Evolutionary conservation across 129 eudicot genomes (phyloP).

Genomic region (Ambrosia artemisiifolia): DNA sequence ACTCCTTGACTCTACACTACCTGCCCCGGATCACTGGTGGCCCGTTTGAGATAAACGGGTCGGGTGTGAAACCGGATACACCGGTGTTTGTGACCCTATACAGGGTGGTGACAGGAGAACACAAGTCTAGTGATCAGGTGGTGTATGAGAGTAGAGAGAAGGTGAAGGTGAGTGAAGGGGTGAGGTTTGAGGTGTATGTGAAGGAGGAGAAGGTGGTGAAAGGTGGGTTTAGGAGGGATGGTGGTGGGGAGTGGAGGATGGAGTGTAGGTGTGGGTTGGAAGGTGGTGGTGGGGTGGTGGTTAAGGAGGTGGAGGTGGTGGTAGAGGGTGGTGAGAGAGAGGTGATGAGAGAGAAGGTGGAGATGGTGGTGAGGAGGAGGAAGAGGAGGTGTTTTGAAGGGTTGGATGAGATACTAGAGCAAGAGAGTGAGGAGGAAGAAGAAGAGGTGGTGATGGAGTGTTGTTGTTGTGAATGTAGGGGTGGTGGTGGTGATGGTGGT

Average conservation of each 20-base stretch:
- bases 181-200: conserved; percentile 56
- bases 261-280: conserved; percentile 49
- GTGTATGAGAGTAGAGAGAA: conserved; percentile 51
- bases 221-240: conserved; percentile 59
- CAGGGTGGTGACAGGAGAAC: conserved; percentile 32
- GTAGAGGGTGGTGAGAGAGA: conserved; percentile 53
- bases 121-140: not conserved
- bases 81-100: conserved; percentile 70
- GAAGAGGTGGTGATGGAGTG: conserved; percentile 32
- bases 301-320: conserved; percentile 43
- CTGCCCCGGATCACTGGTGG: conserved; percentile 75
- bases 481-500: not conserved
- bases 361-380: conserved; percentile 44
- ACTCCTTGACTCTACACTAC: conserved; percentile 53
- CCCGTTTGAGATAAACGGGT: conserved; percentile 54
- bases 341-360: conserved; percentile 34
- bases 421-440: conserved; percentile 41
- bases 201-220: conserved; percentile 53
- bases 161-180: conserved; percentile 61
- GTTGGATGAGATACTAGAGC: conserved; percentile 19
- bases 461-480: conserved; percentile 29
- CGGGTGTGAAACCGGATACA: conserved; percentile 49
- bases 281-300: conserved; percentile 24
- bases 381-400: conserved; percentile 27
- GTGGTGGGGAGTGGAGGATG: conserved; percentile 55